phyloP scores from a whole-genome alignment of 768 basidiomycete genomes.

The Mycena indigotica region DNA sequence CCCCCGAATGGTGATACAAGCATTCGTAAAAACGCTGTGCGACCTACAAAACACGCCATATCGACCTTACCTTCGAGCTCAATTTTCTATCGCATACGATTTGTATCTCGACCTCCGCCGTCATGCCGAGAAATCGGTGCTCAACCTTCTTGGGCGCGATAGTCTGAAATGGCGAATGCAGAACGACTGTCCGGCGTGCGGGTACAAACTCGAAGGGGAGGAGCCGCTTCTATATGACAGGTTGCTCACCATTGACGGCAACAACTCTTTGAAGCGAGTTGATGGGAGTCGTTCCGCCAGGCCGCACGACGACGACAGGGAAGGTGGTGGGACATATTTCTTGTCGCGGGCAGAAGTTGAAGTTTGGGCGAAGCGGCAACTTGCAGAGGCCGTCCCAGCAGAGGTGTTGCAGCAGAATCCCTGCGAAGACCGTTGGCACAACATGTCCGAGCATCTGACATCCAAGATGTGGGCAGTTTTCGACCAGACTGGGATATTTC shows the following conservation, averaged over 20 bases:
- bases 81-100: slow-evolving; percentile 25
- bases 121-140: slow-evolving; percentile 6
- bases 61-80: slow-evolving; percentile 11
- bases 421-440: slow-evolving; percentile 23
- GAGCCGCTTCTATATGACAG: slow-evolving; percentile 18
- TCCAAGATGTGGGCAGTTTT: slow-evolving; percentile 19
- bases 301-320: slow-evolving; percentile 6
- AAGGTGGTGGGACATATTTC: slow-evolving; percentile 7
- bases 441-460: slow-evolving; percentile 7
- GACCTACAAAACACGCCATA: slow-evolving; percentile 18
- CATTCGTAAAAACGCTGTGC: slow-evolving; percentile 20
- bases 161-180: slow-evolving; percentile 23
- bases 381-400: background rate
- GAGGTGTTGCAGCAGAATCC: slow-evolving; percentile 9
- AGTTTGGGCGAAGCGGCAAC: slow-evolving; percentile 8
- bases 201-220: slow-evolving; percentile 28
- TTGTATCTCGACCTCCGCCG: slow-evolving; percentile 22
- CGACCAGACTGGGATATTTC: slow-evolving; percentile 28
- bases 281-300: slow-evolving; percentile 9
- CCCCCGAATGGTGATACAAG: slow-evolving; percentile 18
- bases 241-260: slow-evolving; percentile 29
- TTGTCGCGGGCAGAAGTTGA: slow-evolving; percentile 18
- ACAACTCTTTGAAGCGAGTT: slow-evolving; percentile 27
- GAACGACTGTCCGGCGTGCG: slow-evolving; percentile 31
- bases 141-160: slow-evolving; percentile 22